A percentile compares a stretch with the other conserved stretches of the same genome.
These are phyloP conservation scores for Boletus semigastroideus DNA, from an alignment of 1,284 basidiomycete genomes.

Conservation along the genomic window DNA sequence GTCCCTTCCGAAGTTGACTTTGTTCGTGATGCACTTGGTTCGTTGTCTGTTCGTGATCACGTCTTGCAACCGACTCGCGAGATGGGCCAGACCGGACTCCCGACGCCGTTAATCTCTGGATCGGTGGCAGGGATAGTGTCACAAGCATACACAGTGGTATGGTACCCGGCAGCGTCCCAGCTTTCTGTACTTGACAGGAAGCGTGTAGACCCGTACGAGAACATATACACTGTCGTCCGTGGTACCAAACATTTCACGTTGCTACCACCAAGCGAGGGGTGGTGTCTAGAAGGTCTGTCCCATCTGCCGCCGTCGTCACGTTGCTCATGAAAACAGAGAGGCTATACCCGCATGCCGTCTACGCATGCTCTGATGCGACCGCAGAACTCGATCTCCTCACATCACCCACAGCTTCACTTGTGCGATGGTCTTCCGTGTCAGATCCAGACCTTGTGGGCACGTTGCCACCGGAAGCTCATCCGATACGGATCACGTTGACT, in stretches of 20 bases:
- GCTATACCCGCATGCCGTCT: constrained; percentile 68
- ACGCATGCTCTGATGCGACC: constrained; percentile 41
- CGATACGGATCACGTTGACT: constrained; percentile 62
- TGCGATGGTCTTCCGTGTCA: constrained; percentile 74
- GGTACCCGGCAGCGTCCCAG: constrained; percentile 5
- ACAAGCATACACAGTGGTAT: constrained; percentile 86
- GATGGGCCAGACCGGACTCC: constrained; percentile 54
- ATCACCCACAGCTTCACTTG: constrained; percentile 39
- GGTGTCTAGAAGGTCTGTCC: constrained; percentile 69
- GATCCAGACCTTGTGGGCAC: constrained; percentile 50
- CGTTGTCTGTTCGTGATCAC: constrained; percentile 17
- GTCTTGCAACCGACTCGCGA: background rate
- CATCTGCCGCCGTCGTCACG: background rate
- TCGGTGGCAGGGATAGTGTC: constrained; percentile 72
- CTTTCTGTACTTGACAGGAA: constrained; percentile 6
- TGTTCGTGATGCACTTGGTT: constrained; percentile 79
- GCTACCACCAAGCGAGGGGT: constrained; percentile 84
- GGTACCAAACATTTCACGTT: constrained; percentile 85
- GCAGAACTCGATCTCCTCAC: constrained; percentile 46
- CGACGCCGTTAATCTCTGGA: constrained; percentile 92
- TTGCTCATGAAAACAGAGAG: constrained; percentile 47
- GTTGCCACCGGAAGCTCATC: constrained; percentile 53
- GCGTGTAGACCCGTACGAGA: constrained; percentile 82
- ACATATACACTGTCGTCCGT: constrained; percentile 83
- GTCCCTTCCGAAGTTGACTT: constrained; percentile 69